phyloP scores from a whole-genome alignment of 2,329 filamentous ascomycete species.

The Salinomyces thailandicus region DNA sequence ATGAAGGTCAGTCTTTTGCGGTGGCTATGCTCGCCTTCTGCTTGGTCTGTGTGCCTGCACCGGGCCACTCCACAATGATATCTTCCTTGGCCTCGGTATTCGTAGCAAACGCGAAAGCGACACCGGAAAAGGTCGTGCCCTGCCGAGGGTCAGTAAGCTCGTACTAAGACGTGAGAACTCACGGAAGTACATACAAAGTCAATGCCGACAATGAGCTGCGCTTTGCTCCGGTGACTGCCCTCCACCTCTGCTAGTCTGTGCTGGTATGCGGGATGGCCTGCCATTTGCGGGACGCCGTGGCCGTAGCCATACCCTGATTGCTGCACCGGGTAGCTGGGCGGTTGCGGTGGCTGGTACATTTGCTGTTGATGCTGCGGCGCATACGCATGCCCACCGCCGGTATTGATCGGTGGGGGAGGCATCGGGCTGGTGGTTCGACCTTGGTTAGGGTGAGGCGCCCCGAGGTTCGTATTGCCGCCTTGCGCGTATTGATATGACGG shows the following conservation, averaged over 20 bases:
- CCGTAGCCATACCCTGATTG: conserved; percentile 17
- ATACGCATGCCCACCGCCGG: conserved; percentile 40
- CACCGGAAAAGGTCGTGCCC: conserved; percentile 96
- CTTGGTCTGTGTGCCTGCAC: conserved; percentile 93
- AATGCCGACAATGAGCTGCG: conserved; percentile 95
- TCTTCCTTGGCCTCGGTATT: conserved; percentile 97
- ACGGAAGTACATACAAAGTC: conserved; percentile 72
- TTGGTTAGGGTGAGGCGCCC: conserved; percentile 32
- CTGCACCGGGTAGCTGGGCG: conserved; percentile 30
- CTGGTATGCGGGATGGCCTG: conserved; percentile 7
- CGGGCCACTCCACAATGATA: conserved; percentile 98
- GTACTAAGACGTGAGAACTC: background rate
- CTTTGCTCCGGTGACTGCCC: conserved; percentile 79
- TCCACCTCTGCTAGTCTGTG: conserved; percentile 55
- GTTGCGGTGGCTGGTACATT: conserved; percentile 30
- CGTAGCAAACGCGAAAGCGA: conserved; percentile 85
- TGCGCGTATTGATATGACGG: conserved; percentile 52
- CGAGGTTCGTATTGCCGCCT: conserved; percentile 26
- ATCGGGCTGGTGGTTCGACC: conserved; percentile 37
- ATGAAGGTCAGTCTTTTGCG: conserved; percentile 1
- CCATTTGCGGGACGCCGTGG: conserved; percentile 15
- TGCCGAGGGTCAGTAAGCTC: conserved; percentile 28
- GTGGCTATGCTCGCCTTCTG: conserved; percentile 63
- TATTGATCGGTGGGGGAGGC: conserved; percentile 37
- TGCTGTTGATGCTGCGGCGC: conserved; percentile 34